Evolutionary conservation across 1,139 yeast genomes (phyloP), one percentile per base, ranked within the genome.

Genomic region (Hansenula lynferdii): DNA sequence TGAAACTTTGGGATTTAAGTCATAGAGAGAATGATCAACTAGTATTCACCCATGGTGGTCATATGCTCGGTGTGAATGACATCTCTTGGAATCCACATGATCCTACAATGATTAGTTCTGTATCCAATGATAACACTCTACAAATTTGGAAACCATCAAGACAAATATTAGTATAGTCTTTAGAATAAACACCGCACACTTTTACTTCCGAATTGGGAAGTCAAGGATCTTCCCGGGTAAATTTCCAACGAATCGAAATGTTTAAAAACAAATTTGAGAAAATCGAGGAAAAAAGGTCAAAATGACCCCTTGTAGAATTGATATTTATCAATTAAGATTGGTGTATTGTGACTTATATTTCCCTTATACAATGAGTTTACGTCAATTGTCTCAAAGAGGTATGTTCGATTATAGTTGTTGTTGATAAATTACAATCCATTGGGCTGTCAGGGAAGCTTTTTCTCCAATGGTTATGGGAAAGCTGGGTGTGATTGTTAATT

Each of bases 31-130:
- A 61, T 12, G 39, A 70, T 50, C 48, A 67, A 56, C 61, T 80
- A 33, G 43, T 80, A 18, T 90, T 92, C 55, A 70, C 75, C 26
- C 98, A 94, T 59, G 86, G 84, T 11, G 98, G 98, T 0, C 99
- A 92, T 58, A 77, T 92, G 73, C 68, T 84, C 40, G 90, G 94
- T 18, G 85, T 92, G 14, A 81, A 84, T 52, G 97, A 90, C 56
- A 67, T 90, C 34, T 76, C 81, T 34, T 92, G 98, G 98, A 85
- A 89, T 42, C 76, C 80, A 1, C 80, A 78, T 47, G 83, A 83
- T 46, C 80, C 82, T 10, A 81, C 90, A 85, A 71, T 86, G 62
- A 52, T 90, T 33, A 84, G 92, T 8, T 80, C 89, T 54, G 95
- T 87, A 4, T 81, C 92, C 1, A 92, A 85, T 54, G 97, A 92